Evolutionary conservation across 495 filamentous ascomycete species (phyloP).

Genomic region (Neurospora sp.): DNA sequence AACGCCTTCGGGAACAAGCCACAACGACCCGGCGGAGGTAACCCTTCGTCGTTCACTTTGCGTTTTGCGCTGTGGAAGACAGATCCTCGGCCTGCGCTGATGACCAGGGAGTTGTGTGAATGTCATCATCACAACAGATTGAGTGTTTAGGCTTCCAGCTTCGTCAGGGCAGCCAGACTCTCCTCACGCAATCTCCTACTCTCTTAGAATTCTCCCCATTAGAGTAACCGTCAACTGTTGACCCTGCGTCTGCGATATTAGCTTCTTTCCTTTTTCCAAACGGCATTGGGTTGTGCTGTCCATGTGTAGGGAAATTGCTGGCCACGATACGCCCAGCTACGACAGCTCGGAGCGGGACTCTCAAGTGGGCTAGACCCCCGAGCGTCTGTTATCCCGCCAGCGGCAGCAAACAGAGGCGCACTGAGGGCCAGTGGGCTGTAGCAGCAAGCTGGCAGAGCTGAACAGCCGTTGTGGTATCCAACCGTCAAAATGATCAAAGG

Average conservation of each 20-base stretch:
- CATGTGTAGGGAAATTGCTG: not conserved
- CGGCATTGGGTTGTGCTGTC: not conserved
- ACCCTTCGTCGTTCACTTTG: not conserved
- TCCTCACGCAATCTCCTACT: not conserved
- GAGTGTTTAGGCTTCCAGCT: not conserved
- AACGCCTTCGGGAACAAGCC: not conserved
- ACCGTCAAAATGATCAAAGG: not conserved
- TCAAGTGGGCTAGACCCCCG: not conserved
- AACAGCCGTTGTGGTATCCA: not conserved
- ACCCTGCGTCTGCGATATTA: not conserved
- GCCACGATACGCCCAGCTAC: not conserved
- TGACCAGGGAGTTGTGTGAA: not conserved
- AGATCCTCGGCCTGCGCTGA: not conserved
- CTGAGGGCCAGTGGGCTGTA: not conserved
- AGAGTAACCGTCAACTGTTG: not conserved
- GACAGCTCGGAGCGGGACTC: not conserved
- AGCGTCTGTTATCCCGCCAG: not conserved
- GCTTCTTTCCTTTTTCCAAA: not conserved
- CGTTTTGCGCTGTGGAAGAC: not conserved
- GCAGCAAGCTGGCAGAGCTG: not conserved
- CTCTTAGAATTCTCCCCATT: not conserved
- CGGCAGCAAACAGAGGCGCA: not conserved
- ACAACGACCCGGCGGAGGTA: not conserved
- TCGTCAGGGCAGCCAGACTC: not conserved
- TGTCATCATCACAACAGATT: not conserved